Percentiles rank a stretch among this genome's conserved stretches.
These are phyloP conservation scores for Xylariaceae sp. DNA, from an alignment of 2,329 filamentous ascomycete genomes.

Conservation along the genomic window DNA sequence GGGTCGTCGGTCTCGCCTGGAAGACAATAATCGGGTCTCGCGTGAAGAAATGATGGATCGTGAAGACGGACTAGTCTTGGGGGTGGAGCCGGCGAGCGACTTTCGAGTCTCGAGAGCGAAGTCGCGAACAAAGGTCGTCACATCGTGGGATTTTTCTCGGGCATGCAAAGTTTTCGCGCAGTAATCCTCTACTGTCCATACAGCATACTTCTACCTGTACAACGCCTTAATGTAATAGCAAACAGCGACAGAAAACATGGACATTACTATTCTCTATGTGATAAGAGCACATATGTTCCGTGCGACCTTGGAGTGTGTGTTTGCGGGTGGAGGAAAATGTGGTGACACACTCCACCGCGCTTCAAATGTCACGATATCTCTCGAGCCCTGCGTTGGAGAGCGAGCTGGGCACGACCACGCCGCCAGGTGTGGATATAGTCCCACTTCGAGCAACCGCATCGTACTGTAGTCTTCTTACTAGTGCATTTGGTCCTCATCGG, in stretches of 20 bases:
- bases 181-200: too few species aligned
- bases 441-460: constrained; percentile 20
- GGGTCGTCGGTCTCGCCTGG: background rate
- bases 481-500: constrained; percentile 18
- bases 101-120: background rate
- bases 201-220: too few species aligned
- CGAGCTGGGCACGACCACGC: constrained; percentile 22
- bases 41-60: background rate
- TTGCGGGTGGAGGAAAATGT: background rate
- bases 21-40: background rate
- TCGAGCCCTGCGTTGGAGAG: constrained; percentile 14
- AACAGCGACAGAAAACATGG: too few species aligned
- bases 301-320: too few species aligned
- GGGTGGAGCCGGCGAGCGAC: background rate
- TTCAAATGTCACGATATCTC: constrained; percentile 32
- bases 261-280: too few species aligned
- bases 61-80: too few species aligned
- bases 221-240: too few species aligned
- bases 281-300: too few species aligned
- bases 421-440: constrained; percentile 28
- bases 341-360: constrained; percentile 30
- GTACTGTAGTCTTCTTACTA: constrained; percentile 19
- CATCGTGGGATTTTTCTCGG: too few species aligned
- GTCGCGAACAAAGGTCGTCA: too few species aligned
- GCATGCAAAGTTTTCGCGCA: too few species aligned